Evolutionary conservation across 139 green algal genomes (phyloP).

Genomic region (Limnomonas spitsbergensis): DNA sequence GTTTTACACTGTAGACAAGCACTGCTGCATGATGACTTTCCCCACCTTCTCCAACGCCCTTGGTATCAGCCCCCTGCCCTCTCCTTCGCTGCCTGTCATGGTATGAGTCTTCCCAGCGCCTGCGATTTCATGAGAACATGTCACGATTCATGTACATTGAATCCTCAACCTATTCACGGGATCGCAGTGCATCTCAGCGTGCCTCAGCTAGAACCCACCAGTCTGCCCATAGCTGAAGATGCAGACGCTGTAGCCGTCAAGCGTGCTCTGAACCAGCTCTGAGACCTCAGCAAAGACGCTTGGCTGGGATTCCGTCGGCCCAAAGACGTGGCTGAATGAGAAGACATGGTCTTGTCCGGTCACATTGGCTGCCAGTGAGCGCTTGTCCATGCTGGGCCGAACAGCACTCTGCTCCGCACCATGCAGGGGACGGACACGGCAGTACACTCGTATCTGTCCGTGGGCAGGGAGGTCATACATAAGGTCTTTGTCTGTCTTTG

Average conservation of each 20-base stretch:
- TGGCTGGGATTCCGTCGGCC: neutral
- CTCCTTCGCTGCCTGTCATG: constrained; percentile 72
- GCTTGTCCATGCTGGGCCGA: neutral
- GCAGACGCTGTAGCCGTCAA: constrained; percentile 86
- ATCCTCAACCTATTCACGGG: no score
- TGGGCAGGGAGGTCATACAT: no score
- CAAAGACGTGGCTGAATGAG: constrained; percentile 16
- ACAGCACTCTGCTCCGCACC: neutral
- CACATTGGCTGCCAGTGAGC: neutral
- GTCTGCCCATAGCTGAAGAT: constrained; percentile 97
- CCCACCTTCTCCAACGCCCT: constrained; percentile 74
- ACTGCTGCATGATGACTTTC: no score
- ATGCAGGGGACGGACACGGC: constrained; percentile 58
- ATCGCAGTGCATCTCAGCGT: no score
- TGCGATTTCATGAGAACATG: no score
- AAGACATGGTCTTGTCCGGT: neutral
- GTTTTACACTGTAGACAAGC: no score
- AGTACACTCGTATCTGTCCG: constrained; percentile 89
- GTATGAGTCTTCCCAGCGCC: constrained; percentile 95
- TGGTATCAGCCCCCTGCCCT: constrained; percentile 79
- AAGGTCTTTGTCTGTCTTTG: no score
- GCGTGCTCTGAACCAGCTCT: constrained; percentile 13
- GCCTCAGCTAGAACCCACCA: neutral
- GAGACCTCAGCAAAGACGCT: constrained; percentile 11
- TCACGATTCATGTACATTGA: no score